These are phyloP conservation scores for Xylariaceae sp. DNA, from an alignment of 2,329 filamentous ascomycete genomes.

Conservation along the genomic window DNA sequence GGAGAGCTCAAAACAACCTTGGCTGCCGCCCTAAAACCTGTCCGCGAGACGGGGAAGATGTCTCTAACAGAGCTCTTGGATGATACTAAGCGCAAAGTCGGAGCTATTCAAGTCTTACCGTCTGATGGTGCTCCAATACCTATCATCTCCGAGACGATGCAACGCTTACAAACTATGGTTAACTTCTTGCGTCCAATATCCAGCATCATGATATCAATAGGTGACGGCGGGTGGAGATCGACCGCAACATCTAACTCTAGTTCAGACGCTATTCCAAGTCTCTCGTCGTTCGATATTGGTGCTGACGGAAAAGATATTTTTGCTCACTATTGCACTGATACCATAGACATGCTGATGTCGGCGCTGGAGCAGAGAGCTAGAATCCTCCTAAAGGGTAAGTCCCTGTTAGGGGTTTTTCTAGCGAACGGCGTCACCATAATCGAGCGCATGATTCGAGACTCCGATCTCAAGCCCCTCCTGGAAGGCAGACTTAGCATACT, in stretches of 20 bases:
- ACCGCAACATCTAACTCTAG: conserved; percentile 47
- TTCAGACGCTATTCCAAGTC: conserved; percentile 63
- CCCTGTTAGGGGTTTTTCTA: conserved; percentile 80
- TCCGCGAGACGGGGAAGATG: conserved; percentile 85
- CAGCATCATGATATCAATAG: conserved; percentile 85
- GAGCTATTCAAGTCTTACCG: conserved; percentile 63
- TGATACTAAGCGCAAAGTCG: conserved; percentile 70
- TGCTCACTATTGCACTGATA: conserved; percentile 84
- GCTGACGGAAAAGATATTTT: conserved; percentile 87
- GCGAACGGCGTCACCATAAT: conserved; percentile 83
- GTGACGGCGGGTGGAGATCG: conserved; percentile 84
- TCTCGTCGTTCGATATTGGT: conserved; percentile 79
- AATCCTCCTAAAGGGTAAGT: conserved; percentile 69
- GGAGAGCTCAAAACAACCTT: conserved; percentile 82
- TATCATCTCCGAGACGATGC: conserved; percentile 80
- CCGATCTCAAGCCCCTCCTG: conserved; percentile 72
- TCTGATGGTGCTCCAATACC: conserved; percentile 74
- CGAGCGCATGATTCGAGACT: conserved; percentile 77
- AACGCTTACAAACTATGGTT: conserved; percentile 79
- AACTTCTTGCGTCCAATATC: conserved; percentile 81
- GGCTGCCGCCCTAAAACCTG: conserved; percentile 79
- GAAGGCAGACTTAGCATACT: conserved; percentile 62
- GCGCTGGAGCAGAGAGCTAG: conserved; percentile 73
- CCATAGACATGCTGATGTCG: conserved; percentile 74
- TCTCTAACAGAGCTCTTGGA: conserved; percentile 81